Percentiles rank a stretch among this genome's conserved stretches.
These are phyloP conservation scores for Microcyclosporella mali DNA, from an alignment of 2,329 filamentous ascomycete species.

Conservation along the genomic window DNA sequence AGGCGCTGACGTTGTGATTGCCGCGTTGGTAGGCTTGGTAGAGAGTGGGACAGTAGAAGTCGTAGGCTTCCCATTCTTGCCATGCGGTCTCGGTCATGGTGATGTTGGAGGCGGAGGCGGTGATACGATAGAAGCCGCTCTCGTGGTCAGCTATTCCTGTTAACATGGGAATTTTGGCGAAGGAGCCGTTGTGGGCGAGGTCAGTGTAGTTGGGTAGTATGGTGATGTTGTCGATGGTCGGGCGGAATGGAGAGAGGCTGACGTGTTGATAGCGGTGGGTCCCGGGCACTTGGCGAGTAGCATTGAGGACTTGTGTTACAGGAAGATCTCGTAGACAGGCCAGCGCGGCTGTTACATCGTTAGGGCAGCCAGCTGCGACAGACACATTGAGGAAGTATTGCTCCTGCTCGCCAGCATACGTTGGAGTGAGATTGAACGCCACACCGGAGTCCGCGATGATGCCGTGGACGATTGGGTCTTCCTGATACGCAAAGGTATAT, in stretches of 20 bases:
- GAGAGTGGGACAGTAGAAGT: too few species aligned
- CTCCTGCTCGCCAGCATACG: not conserved
- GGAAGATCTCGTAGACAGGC: not conserved
- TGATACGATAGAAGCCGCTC: conserved; percentile 40
- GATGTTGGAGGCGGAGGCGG: conserved; percentile 11
- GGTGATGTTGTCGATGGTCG: conserved; percentile 43
- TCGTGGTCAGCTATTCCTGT: conserved; percentile 49
- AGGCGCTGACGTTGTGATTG: conserved; percentile 6
- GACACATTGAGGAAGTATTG: not conserved
- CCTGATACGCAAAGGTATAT: not conserved
- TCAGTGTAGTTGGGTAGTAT: conserved; percentile 44
- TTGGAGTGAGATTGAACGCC: not conserved
- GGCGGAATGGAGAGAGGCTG: too few species aligned
- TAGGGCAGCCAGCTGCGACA: not conserved
- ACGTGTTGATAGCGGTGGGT: not conserved
- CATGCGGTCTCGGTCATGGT: too few species aligned
- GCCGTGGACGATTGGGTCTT: not conserved
- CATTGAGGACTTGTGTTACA: not conserved
- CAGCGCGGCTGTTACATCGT: not conserved
- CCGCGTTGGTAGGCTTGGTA: too few species aligned
- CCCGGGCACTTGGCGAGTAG: not conserved
- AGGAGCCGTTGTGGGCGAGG: conserved; percentile 38
- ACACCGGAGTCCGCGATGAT: not conserved
- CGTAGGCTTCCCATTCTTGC: too few species aligned
- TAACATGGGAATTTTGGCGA: conserved; percentile 42